These are phyloP conservation scores for Penicillium sp. DNA, from an alignment of 2,329 filamentous ascomycete genomes.

Conservation along the genomic window DNA sequence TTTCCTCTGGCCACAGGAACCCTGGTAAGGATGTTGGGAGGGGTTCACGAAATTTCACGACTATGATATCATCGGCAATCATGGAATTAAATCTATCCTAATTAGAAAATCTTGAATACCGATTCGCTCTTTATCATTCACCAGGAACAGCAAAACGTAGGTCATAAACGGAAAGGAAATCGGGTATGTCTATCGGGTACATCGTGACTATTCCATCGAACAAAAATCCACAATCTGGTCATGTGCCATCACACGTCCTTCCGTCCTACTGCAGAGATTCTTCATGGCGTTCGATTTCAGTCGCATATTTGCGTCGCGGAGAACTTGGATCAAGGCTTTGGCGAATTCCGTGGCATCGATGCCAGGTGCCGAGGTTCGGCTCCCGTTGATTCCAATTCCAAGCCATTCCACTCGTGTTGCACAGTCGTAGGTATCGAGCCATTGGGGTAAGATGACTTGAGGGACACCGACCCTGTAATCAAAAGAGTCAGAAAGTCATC, in stretches of 20 bases:
- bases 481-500: not conserved
- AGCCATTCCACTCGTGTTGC: slow-evolving; percentile 45
- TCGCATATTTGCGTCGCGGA: slow-evolving; percentile 14
- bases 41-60: not conserved
- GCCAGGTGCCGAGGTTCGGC: slow-evolving; percentile 34
- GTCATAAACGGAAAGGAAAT: not conserved
- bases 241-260: slow-evolving; percentile 20
- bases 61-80: not conserved
- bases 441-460: slow-evolving; percentile 48
- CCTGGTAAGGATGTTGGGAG: too few species aligned
- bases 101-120: not conserved
- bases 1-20: too few species aligned
- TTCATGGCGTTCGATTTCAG: slow-evolving; percentile 10
- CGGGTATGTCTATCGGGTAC: not conserved
- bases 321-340: slow-evolving; percentile 12
- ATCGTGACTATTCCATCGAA: not conserved
- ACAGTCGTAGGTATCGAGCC: slow-evolving; percentile 50
- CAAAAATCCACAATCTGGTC: slow-evolving; percentile 19
- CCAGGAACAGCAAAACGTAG: not conserved
- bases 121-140: not conserved
- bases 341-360: slow-evolving; percentile 15
- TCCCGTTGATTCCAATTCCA: slow-evolving; percentile 45
- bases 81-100: not conserved
- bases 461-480: slow-evolving; percentile 42
- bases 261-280: slow-evolving; percentile 14